Evolutionary conservation across 2,329 filamentous ascomycete species (phyloP).

Genomic region (Colletotrichum somersetense): DNA sequence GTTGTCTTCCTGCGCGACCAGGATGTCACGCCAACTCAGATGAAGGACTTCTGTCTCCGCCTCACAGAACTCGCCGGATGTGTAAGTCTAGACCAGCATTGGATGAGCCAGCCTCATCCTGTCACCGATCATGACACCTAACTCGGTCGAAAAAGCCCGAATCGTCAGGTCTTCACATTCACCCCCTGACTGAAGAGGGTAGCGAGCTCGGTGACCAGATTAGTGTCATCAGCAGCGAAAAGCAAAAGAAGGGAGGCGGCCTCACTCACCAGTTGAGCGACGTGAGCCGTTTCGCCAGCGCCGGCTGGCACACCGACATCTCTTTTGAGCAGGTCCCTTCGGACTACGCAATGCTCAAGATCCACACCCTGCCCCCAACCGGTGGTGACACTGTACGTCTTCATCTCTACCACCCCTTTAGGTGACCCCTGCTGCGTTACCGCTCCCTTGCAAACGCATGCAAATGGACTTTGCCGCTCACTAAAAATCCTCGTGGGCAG

Average conservation of each 20-base stretch:
- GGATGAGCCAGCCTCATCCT: background rate
- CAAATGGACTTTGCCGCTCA: constrained; percentile 15
- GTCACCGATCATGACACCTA: background rate
- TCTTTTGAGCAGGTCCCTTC: constrained; percentile 60
- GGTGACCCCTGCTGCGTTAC: background rate
- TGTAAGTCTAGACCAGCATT: constrained; percentile 28
- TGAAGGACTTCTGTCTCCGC: constrained; percentile 54
- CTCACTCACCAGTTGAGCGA: constrained; percentile 64
- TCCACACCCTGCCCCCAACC: constrained; percentile 57
- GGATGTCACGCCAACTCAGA: constrained; percentile 52
- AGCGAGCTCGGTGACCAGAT: constrained; percentile 68
- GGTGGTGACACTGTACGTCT: constrained; percentile 55
- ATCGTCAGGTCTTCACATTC: constrained; percentile 65
- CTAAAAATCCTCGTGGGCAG: constrained; percentile 47
- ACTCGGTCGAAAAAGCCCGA: constrained; percentile 51
- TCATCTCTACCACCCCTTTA: background rate
- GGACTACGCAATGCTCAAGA: constrained; percentile 62
- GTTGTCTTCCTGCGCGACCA: constrained; percentile 55
- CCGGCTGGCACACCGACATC: constrained; percentile 52
- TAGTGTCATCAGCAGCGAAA: constrained; percentile 67
- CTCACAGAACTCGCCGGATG: constrained; percentile 51
- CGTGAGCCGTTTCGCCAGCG: constrained; percentile 60
- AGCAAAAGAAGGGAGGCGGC: constrained; percentile 66
- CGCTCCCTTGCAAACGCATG: background rate
- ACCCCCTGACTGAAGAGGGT: constrained; percentile 65